These are phyloP conservation scores for Austroboletus olivaceoglutinosus DNA, from an alignment of 1,284 basidiomycete species.

Conservation along the genomic window DNA sequence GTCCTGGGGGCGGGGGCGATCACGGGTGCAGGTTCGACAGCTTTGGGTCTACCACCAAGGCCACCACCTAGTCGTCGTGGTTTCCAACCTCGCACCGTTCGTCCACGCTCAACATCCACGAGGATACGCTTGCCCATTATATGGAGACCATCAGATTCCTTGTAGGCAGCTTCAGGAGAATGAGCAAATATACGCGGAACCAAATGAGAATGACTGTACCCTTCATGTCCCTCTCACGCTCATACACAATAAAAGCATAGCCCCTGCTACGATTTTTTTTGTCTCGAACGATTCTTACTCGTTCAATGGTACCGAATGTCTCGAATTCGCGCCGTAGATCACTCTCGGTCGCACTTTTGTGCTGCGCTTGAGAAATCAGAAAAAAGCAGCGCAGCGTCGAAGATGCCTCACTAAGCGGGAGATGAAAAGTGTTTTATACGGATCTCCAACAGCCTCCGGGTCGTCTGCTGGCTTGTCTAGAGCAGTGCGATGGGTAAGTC, in stretches of 20 bases:
- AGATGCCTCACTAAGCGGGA: slow-evolving; percentile 71
- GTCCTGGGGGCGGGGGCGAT: slow-evolving; percentile 28
- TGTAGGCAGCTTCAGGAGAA: slow-evolving; percentile 81
- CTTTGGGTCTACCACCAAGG: slow-evolving; percentile 92
- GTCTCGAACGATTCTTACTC: slow-evolving; percentile 88
- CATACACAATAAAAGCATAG: slow-evolving; percentile 97
- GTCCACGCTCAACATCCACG: slow-evolving; percentile 97
- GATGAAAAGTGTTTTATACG: slow-evolving; percentile 98
- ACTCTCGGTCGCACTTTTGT: slow-evolving; percentile 85
- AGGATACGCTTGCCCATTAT: slow-evolving; percentile 94
- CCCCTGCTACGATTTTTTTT: slow-evolving; percentile 84
- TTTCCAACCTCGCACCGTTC: slow-evolving; percentile 98
- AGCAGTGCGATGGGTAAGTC: slow-evolving; percentile 13
- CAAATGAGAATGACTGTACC: slow-evolving; percentile 47
- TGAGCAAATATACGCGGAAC: slow-evolving; percentile 14
- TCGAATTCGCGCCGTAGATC: slow-evolving; percentile 96
- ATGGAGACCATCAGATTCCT: slow-evolving; percentile 97
- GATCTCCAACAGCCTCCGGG: slow-evolving; percentile 91
- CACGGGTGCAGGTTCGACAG: slow-evolving; percentile 54
- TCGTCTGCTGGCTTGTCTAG: slow-evolving; percentile 91
- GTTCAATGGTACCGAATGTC: slow-evolving; percentile 91
- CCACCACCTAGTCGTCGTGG: slow-evolving; percentile 94
- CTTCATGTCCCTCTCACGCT: slow-evolving; percentile 99
- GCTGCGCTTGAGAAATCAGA: slow-evolving; percentile 44
- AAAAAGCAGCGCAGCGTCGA: slow-evolving; percentile 7